Base-by-base conservation (phyloP, 2,329 filamentous ascomycete species). In the Aspergillus pseudoterreus region DNA sequence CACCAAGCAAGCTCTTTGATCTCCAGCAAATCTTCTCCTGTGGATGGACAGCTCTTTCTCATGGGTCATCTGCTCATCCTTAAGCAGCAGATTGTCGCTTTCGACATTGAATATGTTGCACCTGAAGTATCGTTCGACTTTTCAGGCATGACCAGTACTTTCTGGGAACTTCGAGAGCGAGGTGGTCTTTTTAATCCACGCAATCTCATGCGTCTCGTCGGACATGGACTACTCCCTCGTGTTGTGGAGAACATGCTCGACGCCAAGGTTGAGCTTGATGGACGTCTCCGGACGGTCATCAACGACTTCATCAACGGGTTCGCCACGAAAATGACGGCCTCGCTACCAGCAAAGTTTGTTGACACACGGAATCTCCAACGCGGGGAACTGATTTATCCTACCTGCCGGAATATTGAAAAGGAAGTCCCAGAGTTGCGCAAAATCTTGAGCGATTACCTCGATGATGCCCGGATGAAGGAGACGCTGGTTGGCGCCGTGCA, bases 81-180 rank as follows among this genome's bases (percentile, higher is more conserved):
- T 47, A 97, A 97, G 71, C 95, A 96, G 67, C 90, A 96, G 68
- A 88, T 99, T 47, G 85, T 99, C 22, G 92, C 92, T 9, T 91
- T 99, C 55, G 94, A 99, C 73, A 96, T 99, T 59, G 92, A 87
- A 65, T 87, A 81, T 61, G 81, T 85, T 17, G 80, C 82, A 2
- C 83, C 84, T 4, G 84, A 87, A 55, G 75, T 86, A 44, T 79
- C 80, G 12, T 79, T 87, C 65, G 84, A 87, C 68, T 85, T 87
- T 66, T 83, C 82, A n/a, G 79, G 77, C 45, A 73, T 86, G 11
- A 83, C 82, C 4, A 82, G 75, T 57, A 86, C 84, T 1, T 87
- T 87, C 68, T 86, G 82, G 76, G 84, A 86, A 61, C 74, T 87
- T 3, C 81, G 84, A 38, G 80, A 84, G 50, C 78, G 83, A 30